Evolutionary conservation across 2,329 filamentous ascomycete species (phyloP).

Genomic region (Rachicladosporium sp.): DNA sequence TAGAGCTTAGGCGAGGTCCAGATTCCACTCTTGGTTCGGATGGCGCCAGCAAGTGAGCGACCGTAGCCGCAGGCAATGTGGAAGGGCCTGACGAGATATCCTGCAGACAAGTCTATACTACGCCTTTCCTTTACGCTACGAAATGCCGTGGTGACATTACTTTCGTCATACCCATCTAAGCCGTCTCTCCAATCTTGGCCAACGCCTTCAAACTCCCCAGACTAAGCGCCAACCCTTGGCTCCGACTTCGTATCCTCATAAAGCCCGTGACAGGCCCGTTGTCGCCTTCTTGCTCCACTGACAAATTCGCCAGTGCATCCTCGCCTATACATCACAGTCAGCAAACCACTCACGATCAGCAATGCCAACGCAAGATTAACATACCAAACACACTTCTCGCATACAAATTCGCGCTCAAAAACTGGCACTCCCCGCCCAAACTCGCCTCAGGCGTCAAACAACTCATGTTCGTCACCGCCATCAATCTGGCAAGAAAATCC

Average conservation of each 20-base stretch:
- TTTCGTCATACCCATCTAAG: neutral
- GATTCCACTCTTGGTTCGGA: too few species aligned
- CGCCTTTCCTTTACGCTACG: too few species aligned
- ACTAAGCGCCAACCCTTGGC: slow-evolving; percentile 86
- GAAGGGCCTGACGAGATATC: too few species aligned
- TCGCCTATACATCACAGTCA: slow-evolving; percentile 51
- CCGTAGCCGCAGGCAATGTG: too few species aligned
- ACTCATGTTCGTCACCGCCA: slow-evolving; percentile 98
- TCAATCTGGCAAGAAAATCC: slow-evolving; percentile 85
- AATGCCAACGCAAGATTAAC: slow-evolving; percentile 27
- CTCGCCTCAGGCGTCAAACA: slow-evolving; percentile 94
- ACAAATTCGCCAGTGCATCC: slow-evolving; percentile 93
- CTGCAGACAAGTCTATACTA: too few species aligned
- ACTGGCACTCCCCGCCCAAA: slow-evolving; percentile 94
- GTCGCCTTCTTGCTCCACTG: slow-evolving; percentile 94
- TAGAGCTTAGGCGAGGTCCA: too few species aligned
- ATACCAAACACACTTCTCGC: slow-evolving; percentile 95
- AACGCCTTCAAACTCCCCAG: slow-evolving; percentile 88
- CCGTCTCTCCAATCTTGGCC: slow-evolving; percentile 49
- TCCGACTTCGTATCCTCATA: slow-evolving; percentile 92
- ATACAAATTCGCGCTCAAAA: slow-evolving; percentile 93
- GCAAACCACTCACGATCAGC: too few species aligned
- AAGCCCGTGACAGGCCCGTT: slow-evolving; percentile 94
- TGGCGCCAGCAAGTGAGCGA: too few species aligned
- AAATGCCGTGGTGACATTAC: too few species aligned